Evolutionary conservation across 768 basidiomycete species (phyloP), one percentile per base, ranked within the genome.

Genomic region (Lactifluus subvellereus): DNA sequence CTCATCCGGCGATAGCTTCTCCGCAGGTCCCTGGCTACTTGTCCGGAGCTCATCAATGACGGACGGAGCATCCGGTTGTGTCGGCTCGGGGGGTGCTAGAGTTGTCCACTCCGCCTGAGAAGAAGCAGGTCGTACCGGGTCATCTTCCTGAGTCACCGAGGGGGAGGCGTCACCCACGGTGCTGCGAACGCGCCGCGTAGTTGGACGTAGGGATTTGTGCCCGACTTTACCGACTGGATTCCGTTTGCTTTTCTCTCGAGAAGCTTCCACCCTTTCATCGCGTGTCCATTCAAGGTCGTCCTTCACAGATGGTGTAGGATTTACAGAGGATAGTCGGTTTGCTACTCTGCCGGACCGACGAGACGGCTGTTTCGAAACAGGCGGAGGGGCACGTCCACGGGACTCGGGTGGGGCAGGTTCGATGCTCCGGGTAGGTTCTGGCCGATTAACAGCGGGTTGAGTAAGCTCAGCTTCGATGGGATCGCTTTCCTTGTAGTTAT

Each of bases 401-500:
- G 37, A 6, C 4, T 20, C 18, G 50, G 13, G 52, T 54, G 50
- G n/a, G 43, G 6, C 18, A 11, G 51, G 18, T 32, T 48, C 22
- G 20, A 35, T 54, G 37, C 27, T 42, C 38, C 16, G 43, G 14
- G 35, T 33, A 42, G 32, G 27, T 38, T 54, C 48, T 57, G 60
- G 18, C 20, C 22, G 54, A 55, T 47, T 22, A 30, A 16, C n/a
- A 20, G 43, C 20, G 18, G 58, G 42, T 43, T 60, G 58, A 50
- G 53, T 60, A 22, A 16, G 53, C 27, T 58, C 59, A 30, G 38
- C 20, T 40, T 68, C 67, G 30, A 68, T 68, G 40, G 67, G 67
- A 27, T 68, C 67, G 35, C 56, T 60, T 42, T 66, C 65, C 33
- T 52, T 22, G 8, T 43, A 6, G 20, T 40, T 38, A 54, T 20